A percentile compares a stretch with the other conserved stretches of the same genome.
Conservation (phyloP, 345 rosid genomes). For the Carallia pectinifolia region DNA sequence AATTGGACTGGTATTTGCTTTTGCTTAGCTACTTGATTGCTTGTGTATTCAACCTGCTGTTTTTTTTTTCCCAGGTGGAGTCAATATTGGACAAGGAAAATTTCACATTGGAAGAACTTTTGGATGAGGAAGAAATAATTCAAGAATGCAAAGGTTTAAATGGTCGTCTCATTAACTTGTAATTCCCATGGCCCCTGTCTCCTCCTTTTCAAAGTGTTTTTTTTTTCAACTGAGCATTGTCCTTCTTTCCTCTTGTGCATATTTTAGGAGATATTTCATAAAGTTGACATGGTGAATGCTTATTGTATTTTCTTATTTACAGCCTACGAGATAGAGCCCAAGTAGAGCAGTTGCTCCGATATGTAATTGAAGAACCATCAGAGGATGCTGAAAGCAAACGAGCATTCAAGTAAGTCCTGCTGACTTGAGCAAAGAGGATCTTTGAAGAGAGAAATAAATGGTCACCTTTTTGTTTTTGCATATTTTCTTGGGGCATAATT, state of each 20-base stretch:
- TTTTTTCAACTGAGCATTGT: not conserved
- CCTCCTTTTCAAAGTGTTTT: not conserved
- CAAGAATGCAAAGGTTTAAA: slow-evolving; percentile 99
- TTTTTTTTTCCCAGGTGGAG: slow-evolving; percentile 59
- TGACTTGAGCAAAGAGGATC: not conserved
- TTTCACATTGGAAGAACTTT: slow-evolving; percentile 93
- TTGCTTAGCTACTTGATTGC: not conserved
- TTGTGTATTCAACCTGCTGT: not conserved
- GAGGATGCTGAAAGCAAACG: slow-evolving; percentile 86
- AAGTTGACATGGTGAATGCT: slow-evolving; percentile 14
- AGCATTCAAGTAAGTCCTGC: slow-evolving; percentile 66
- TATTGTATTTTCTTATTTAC: slow-evolving; percentile 27
- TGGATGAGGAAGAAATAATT: slow-evolving; percentile 98
- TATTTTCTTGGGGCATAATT: not conserved
- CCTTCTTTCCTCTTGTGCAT: no score
- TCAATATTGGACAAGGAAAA: slow-evolving; percentile 81
- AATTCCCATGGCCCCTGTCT: slow-evolving; percentile 19
- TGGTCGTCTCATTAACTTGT: slow-evolving; percentile 95
- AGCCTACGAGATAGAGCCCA: slow-evolving; percentile 88
- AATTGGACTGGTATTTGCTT: not conserved
- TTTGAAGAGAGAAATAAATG: not conserved
- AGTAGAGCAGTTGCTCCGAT: slow-evolving; percentile 85
- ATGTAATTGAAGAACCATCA: slow-evolving; percentile 74
- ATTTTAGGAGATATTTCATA: not conserved
- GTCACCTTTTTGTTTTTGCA: not conserved